Evolutionary conservation across 305 asterid genomes (phyloP).

Genomic region (Solanum hybrid): DNA sequence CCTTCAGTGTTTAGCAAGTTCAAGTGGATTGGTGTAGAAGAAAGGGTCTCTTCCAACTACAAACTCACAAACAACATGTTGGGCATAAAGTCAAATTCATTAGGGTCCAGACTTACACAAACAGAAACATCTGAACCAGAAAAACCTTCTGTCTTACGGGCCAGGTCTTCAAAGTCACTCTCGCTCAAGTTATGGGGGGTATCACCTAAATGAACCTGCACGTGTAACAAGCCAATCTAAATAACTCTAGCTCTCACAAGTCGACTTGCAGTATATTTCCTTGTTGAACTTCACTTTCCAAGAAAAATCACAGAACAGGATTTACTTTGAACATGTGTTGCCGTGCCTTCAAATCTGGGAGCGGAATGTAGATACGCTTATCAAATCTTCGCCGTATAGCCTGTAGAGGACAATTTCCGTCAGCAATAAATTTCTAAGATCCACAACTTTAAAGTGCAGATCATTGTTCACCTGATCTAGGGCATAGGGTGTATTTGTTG

Average conservation of each 20-base stretch:
- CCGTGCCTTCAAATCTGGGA: slow-evolving; percentile 84
- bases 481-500: slow-evolving; percentile 99
- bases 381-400: slow-evolving; percentile 94
- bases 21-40: background rate
- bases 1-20: background rate
- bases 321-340: slow-evolving; percentile 95
- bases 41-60: background rate
- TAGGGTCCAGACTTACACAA: slow-evolving; percentile 55
- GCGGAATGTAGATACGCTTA: slow-evolving; percentile 93
- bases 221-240: slow-evolving; percentile 7
- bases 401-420: slow-evolving; percentile 19
- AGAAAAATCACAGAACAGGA: slow-evolving; percentile 6
- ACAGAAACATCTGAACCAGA: slow-evolving; percentile 94
- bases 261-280: background rate
- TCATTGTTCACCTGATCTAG: slow-evolving; percentile 69
- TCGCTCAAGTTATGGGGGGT: slow-evolving; percentile 86
- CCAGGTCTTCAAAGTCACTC: slow-evolving; percentile 74
- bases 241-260: background rate
- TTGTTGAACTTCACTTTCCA: background rate
- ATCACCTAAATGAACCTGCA: slow-evolving; percentile 64
- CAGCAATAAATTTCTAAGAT: background rate
- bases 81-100: background rate
- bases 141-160: slow-evolving; percentile 82
- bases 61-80: background rate
- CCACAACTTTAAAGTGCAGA: background rate